Percentiles rank a stretch among this genome's conserved stretches.
Evolutionary conservation across 164 flowering plant genomes (phyloP).

Genomic region (Nelumbo lutea): DNA sequence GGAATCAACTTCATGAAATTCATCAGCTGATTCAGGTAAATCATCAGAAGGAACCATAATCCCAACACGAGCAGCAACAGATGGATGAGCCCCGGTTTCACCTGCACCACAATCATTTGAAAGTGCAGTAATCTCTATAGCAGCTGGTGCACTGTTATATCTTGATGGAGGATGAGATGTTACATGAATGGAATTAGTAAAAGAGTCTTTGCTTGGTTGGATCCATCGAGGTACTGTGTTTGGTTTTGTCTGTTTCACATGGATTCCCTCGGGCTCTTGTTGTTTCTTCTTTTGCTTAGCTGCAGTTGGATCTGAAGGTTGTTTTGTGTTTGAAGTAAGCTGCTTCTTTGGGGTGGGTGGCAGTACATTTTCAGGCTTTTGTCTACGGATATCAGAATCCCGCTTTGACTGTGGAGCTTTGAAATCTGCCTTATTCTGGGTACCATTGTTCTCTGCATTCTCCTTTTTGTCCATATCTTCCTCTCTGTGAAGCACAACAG

Average conservation of each 20-base stretch:
- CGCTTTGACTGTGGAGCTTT: conserved; percentile 21
- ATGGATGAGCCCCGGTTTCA: conserved; percentile 20
- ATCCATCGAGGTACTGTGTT: conserved; percentile 59
- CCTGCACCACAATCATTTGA: conserved; percentile 32
- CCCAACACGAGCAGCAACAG: conserved; percentile 10
- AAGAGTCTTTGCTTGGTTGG: conserved; percentile 53
- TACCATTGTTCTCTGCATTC: conserved; percentile 18
- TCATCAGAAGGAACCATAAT: conserved; percentile 18
- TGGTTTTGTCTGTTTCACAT: conserved; percentile 42
- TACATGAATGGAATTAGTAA: conserved; percentile 51
- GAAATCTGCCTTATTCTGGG: conserved; percentile 22
- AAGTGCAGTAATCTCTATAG: conserved; percentile 31
- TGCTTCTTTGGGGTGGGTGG: conserved; percentile 18
- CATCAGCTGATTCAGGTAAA: conserved; percentile 1
- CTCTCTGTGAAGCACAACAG: conserved; percentile 6
- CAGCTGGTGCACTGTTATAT: conserved; percentile 71
- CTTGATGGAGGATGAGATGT: conserved; percentile 60
- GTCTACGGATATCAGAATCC: conserved; percentile 7
- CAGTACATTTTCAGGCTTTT: conserved; percentile 21
- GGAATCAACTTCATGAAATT: conserved; percentile 9
- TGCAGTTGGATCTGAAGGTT: conserved; percentile 8
- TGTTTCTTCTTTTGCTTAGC: conserved; percentile 38
- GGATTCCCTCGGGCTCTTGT: conserved; percentile 33
- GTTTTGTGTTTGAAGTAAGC: neutral
- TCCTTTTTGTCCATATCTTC: conserved; percentile 21